Evolutionary conservation across 2,329 filamentous ascomycete species (phyloP).

Genomic region (Xylogone sp.): DNA sequence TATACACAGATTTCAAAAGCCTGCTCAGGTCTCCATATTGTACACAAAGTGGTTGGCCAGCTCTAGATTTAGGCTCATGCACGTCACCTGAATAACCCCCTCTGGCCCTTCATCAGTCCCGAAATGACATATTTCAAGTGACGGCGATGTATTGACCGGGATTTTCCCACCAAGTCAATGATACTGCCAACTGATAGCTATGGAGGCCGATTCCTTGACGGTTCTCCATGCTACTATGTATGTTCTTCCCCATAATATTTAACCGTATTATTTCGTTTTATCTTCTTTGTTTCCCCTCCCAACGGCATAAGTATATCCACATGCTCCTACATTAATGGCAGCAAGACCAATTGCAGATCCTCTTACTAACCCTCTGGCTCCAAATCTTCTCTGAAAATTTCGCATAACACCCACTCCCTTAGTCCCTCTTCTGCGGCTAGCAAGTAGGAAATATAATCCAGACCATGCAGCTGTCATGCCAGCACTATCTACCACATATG

Average conservation of each 20-base stretch:
- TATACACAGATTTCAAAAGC: too few species aligned
- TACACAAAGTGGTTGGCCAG: too few species aligned
- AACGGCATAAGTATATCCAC: conserved; percentile 49
- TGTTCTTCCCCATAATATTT: background rate
- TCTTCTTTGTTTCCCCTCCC: conserved; percentile 34
- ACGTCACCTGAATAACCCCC: too few species aligned
- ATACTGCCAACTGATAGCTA: too few species aligned
- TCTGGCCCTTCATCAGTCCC: too few species aligned
- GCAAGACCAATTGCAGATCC: conserved; percentile 48
- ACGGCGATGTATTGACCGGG: too few species aligned
- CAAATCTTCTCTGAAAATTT: conserved; percentile 37
- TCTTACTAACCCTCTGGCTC: conserved; percentile 45
- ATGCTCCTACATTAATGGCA: conserved; percentile 43
- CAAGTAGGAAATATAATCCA: conserved; percentile 60
- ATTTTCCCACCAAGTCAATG: too few species aligned
- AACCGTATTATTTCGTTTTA: background rate
- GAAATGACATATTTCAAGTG: too few species aligned
- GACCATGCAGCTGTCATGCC: conserved; percentile 63
- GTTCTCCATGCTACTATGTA: too few species aligned
- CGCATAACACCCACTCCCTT: conserved; percentile 10
- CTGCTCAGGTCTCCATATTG: too few species aligned
- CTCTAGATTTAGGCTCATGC: too few species aligned
- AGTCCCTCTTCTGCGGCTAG: conserved; percentile 45
- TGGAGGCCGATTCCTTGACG: too few species aligned
- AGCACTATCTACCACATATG: conserved; percentile 59